These are phyloP conservation scores for Trichophyton equinum DNA, from an alignment of 2,329 filamentous ascomycete genomes.

Conservation along the genomic window DNA sequence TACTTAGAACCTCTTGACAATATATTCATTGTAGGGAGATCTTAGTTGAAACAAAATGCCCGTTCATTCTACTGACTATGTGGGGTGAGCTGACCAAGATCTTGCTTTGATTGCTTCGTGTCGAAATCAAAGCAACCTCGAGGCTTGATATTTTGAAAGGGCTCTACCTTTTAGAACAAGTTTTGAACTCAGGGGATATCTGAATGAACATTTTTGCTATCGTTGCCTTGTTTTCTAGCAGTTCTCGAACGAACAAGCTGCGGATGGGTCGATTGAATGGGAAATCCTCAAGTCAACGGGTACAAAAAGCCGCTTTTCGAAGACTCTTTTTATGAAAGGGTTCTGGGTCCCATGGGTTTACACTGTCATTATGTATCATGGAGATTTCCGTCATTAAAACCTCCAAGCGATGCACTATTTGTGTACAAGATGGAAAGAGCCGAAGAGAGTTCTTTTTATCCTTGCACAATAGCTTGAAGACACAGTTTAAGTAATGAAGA, in stretches of 20 bases:
- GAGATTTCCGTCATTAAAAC: neutral
- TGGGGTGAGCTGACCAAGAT: neutral
- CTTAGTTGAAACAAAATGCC: neutral
- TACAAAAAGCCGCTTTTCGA: neutral
- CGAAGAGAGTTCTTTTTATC: neutral
- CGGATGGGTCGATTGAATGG: neutral
- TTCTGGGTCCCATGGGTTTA: neutral
- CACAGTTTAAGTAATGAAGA: neutral
- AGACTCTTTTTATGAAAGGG: neutral
- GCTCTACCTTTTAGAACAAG: neutral
- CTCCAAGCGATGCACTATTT: neutral
- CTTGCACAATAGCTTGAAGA: neutral
- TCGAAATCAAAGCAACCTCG: neutral
- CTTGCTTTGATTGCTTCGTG: neutral
- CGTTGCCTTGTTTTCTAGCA: neutral
- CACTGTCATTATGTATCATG: neutral
- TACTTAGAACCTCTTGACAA: neutral
- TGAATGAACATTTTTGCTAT: neutral
- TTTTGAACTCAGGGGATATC: neutral
- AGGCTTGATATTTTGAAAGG: neutral
- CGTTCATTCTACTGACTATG: neutral
- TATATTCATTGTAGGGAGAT: neutral
- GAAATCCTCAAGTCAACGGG: neutral
- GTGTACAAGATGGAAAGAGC: neutral
- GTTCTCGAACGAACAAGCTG: too few relatives aligned